These are phyloP conservation scores for Aspergillus arachidicola DNA, from an alignment of 2,329 filamentous ascomycete genomes.

Conservation along the genomic window DNA sequence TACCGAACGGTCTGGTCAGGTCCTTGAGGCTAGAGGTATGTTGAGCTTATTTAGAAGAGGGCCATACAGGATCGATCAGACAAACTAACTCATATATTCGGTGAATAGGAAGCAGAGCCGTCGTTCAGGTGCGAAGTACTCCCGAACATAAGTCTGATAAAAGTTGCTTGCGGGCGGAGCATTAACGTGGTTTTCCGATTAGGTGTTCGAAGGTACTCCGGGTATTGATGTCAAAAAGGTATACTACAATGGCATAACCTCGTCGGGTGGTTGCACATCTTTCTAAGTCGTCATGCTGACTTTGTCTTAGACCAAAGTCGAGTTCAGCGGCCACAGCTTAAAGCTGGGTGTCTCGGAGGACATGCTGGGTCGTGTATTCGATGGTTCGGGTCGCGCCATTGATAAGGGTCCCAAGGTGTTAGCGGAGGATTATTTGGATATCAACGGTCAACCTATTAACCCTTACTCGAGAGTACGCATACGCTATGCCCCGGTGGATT, in stretches of 20 bases:
- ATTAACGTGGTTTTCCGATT: slow-evolving; percentile 33
- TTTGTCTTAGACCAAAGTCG: slow-evolving; percentile 77
- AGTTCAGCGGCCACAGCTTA: slow-evolving; percentile 95
- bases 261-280: background rate
- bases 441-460: slow-evolving; percentile 98
- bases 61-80: background rate
- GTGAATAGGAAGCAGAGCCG: slow-evolving; percentile 76
- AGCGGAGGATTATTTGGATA: slow-evolving; percentile 96
- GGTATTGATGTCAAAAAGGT: slow-evolving; percentile 99
- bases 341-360: slow-evolving; percentile 99
- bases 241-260: slow-evolving; percentile 25
- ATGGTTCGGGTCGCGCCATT: slow-evolving; percentile 95
- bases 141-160: slow-evolving; percentile 11
- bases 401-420: slow-evolving; percentile 99
- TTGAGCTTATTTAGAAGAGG: background rate
- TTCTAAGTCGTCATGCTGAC: slow-evolving; percentile 25
- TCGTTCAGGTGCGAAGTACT: slow-evolving; percentile 75
- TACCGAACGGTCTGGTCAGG: slow-evolving; percentile 88
- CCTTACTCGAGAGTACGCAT: slow-evolving; percentile 82
- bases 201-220: slow-evolving; percentile 96
- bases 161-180: slow-evolving; percentile 12
- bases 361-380: slow-evolving; percentile 98
- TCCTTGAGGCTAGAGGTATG: slow-evolving; percentile 93
- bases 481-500: background rate
- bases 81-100: slow-evolving; percentile 20